Percentiles rank a stretch among this genome's conserved stretches.
Evolutionary conservation across 148 eudicot species (phyloP).

Genomic region (Fagopyrum tataricum): DNA sequence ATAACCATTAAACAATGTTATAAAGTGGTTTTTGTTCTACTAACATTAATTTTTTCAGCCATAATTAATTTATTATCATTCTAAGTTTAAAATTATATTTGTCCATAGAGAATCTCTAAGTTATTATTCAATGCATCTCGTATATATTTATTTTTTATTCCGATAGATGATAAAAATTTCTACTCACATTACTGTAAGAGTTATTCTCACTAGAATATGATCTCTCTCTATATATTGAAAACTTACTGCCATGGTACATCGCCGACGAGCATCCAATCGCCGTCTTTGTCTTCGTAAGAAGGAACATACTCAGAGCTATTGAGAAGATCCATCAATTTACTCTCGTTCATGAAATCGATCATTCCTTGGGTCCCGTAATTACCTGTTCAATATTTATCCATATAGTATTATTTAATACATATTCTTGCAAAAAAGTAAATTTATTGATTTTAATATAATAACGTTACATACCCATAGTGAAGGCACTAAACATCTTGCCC

Average conservation of each 20-base stretch:
- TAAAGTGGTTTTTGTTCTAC: too few species aligned
- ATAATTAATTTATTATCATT: too few species aligned
- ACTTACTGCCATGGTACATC: conserved; percentile 77
- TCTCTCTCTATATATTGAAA: too few species aligned
- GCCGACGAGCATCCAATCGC: conserved; percentile 80
- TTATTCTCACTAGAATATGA: too few species aligned
- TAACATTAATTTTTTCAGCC: too few species aligned
- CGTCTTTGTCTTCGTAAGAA: conserved; percentile 66
- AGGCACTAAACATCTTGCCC: conserved; percentile 66
- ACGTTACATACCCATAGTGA: conserved; percentile 39
- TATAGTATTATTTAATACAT: background rate
- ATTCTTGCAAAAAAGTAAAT: background rate
- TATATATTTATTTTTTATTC: too few species aligned
- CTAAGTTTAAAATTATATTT: too few species aligned
- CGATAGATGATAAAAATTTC: too few species aligned
- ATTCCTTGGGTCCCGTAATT: conserved; percentile 56
- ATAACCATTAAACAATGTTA: too few species aligned
- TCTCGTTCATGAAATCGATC: conserved; percentile 71
- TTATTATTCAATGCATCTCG: too few species aligned
- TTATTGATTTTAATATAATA: conserved; percentile 17
- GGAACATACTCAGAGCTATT: conserved; percentile 66
- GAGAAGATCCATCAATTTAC: conserved; percentile 57
- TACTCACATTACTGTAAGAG: too few species aligned
- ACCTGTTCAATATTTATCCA: conserved; percentile 23
- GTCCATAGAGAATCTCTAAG: too few species aligned